Evolutionary conservation across 2,329 filamentous ascomycete genomes (phyloP).

Genomic region (Fusarium sp.): DNA sequence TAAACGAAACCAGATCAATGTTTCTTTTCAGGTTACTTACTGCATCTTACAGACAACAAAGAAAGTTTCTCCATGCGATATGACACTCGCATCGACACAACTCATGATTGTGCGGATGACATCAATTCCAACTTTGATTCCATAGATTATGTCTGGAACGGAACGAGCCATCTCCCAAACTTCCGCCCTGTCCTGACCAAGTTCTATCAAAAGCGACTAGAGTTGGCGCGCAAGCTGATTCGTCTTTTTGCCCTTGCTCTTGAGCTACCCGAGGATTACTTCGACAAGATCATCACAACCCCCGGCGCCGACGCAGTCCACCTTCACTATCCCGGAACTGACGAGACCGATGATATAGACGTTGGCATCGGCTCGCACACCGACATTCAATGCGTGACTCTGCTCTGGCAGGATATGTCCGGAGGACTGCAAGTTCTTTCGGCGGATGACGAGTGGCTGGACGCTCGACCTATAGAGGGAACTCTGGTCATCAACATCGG

Average conservation of each 20-base stretch:
- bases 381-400: slow-evolving; percentile 11
- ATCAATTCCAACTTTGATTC: slow-evolving; percentile 12
- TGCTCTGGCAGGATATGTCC: slow-evolving; percentile 23
- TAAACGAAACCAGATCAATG: fast-evolving
- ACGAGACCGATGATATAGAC: neutral
- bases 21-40: neutral
- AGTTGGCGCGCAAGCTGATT: slow-evolving; percentile 7
- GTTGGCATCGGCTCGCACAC: slow-evolving; percentile 16
- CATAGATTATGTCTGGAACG: slow-evolving; percentile 9
- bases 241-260: slow-evolving; percentile 12
- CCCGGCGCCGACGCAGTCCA: slow-evolving; percentile 15
- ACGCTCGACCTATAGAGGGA: neutral
- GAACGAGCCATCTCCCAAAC: neutral
- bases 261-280: slow-evolving; percentile 2
- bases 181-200: slow-evolving; percentile 1
- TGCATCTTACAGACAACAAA: neutral
- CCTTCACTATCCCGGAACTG: slow-evolving; percentile 9
- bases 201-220: slow-evolving; percentile 7
- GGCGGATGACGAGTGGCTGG: slow-evolving; percentile 17
- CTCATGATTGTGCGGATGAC: neutral
- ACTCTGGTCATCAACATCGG: slow-evolving; percentile 17
- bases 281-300: slow-evolving; percentile 7
- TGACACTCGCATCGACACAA: slow-evolving; percentile 4
- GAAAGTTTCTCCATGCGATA: slow-evolving; percentile 21
- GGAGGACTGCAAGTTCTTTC: slow-evolving; percentile 10